Percentiles rank a stretch among this genome's conserved stretches.
These are phyloP conservation scores for Pelargonium australe DNA, from an alignment of 441 rosid species.

Conservation along the genomic window DNA sequence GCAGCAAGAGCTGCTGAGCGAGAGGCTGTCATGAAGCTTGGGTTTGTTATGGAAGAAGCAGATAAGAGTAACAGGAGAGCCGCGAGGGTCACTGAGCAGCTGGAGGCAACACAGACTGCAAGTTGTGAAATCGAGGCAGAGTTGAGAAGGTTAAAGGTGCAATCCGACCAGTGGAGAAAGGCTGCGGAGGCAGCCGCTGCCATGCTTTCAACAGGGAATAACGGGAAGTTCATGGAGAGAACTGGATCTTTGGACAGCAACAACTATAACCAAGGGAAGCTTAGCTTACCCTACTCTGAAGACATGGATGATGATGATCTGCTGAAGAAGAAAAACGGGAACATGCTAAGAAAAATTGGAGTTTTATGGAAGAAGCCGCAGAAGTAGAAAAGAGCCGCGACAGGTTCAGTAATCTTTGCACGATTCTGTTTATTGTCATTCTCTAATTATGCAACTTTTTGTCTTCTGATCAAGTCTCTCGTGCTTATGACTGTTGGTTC, in stretches of 20 bases:
- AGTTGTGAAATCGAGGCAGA: constrained; percentile 53
- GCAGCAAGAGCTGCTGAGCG: constrained; percentile 42
- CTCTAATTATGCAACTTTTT: not conserved
- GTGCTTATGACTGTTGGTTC: not conserved
- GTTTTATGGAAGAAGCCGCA: constrained; percentile 71
- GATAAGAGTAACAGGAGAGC: constrained; percentile 53
- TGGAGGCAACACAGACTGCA: constrained; percentile 53
- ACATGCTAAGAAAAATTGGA: constrained; percentile 67
- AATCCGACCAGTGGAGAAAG: constrained; percentile 79
- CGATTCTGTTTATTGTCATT: not conserved
- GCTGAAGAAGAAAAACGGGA: constrained; percentile 62
- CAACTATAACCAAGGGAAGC: constrained; percentile 31
- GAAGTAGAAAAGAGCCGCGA: constrained; percentile 25
- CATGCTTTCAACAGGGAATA: constrained; percentile 54
- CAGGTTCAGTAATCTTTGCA: not conserved
- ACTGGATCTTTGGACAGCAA: constrained; percentile 42
- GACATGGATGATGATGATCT: constrained; percentile 23
- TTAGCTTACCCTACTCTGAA: constrained; percentile 44
- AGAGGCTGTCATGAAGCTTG: constrained; percentile 62
- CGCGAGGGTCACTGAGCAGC: constrained; percentile 51
- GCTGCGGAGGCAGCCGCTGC: constrained; percentile 75
- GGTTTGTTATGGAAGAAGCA: constrained; percentile 52
- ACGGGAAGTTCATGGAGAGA: constrained; percentile 49
- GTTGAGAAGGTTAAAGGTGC: constrained; percentile 64
- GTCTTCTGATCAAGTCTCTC: not conserved